Evolutionary conservation across 2,329 filamentous ascomycete genomes (phyloP).

Genomic region (Cladophialophora yegresii): DNA sequence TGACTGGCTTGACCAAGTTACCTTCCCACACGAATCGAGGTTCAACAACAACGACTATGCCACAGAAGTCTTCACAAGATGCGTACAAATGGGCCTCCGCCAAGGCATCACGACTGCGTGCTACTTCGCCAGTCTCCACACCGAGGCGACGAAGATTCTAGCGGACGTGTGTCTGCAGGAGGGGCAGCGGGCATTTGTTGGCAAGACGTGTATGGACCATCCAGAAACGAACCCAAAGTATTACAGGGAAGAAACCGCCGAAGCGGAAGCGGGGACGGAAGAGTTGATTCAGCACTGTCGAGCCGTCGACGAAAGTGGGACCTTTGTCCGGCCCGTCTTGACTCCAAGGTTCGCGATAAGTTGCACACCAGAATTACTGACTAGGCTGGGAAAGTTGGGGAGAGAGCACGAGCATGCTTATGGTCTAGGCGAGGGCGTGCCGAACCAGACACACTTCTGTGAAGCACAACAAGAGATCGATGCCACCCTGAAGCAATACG

Average conservation of each 20-base stretch:
- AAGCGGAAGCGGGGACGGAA: slow-evolving; percentile 32
- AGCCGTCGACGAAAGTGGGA: slow-evolving; percentile 47
- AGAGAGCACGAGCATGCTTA: slow-evolving; percentile 43
- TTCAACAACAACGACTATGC: slow-evolving; percentile 61
- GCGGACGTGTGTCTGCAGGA: slow-evolving; percentile 56
- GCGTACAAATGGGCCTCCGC: slow-evolving; percentile 60
- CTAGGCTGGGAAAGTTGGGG: slow-evolving; percentile 57
- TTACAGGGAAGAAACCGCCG: slow-evolving; percentile 38
- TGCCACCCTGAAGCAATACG: slow-evolving; percentile 56
- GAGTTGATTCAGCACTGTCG: slow-evolving; percentile 46
- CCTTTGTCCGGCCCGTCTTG: slow-evolving; percentile 52
- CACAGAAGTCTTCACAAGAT: slow-evolving; percentile 52
- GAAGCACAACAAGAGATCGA: slow-evolving; percentile 61
- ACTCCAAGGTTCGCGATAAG: slow-evolving; percentile 62
- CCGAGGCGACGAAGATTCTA: slow-evolving; percentile 58
- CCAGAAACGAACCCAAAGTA: slow-evolving; percentile 42
- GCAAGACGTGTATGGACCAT: slow-evolving; percentile 65
- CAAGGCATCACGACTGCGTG: slow-evolving; percentile 65
- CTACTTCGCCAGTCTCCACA: slow-evolving; percentile 62
- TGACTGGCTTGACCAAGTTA: slow-evolving; percentile 66
- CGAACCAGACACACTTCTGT: slow-evolving; percentile 65
- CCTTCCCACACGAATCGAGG: slow-evolving; percentile 65
- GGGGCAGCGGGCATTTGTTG: slow-evolving; percentile 62
- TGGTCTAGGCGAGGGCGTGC: slow-evolving; percentile 39
- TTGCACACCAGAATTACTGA: slow-evolving; percentile 56